Conservation (phyloP, 768 basidiomycete genomes). For the Mrakia gelida region DNA sequence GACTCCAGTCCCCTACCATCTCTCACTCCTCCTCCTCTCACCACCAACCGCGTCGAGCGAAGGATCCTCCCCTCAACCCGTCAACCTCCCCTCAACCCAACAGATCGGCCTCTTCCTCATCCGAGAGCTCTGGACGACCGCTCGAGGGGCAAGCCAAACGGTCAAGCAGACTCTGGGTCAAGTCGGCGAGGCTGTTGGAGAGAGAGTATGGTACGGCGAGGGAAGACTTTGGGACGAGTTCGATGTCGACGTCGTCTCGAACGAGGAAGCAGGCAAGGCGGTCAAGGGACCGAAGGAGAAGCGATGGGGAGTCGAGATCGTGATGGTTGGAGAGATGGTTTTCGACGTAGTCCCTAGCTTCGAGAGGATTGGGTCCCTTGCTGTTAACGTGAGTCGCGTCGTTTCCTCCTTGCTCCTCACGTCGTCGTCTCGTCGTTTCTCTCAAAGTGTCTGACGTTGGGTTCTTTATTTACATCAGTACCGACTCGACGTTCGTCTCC, state of each 20-base stretch:
- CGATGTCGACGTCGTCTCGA: too few relatives aligned
- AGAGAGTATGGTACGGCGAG: not conserved
- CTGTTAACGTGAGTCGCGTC: not conserved
- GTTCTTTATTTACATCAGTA: not conserved
- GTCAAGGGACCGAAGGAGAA: too few relatives aligned
- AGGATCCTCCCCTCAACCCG: too few relatives aligned
- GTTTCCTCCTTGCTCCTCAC: not conserved
- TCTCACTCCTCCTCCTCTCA: too few relatives aligned
- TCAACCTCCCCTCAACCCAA: not conserved
- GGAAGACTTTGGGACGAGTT: not conserved
- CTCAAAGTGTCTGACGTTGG: not conserved
- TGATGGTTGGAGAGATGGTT: not conserved
- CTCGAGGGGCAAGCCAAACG: not conserved
- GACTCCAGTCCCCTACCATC: too few relatives aligned
- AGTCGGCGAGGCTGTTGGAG: not conserved
- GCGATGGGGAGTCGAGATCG: not conserved
- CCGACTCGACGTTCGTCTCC: not conserved
- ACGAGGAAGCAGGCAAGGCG: not conserved
- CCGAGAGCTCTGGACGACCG: not conserved
- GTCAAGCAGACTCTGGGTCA: not conserved
- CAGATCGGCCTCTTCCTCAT: not conserved
- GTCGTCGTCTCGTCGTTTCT: not conserved
- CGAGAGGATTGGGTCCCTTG: not conserved
- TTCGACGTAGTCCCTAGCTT: not conserved
- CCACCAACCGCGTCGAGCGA: too few relatives aligned